Conservation (phyloP, 768 basidiomycete species). For the Pisolithus orientalis region DNA sequence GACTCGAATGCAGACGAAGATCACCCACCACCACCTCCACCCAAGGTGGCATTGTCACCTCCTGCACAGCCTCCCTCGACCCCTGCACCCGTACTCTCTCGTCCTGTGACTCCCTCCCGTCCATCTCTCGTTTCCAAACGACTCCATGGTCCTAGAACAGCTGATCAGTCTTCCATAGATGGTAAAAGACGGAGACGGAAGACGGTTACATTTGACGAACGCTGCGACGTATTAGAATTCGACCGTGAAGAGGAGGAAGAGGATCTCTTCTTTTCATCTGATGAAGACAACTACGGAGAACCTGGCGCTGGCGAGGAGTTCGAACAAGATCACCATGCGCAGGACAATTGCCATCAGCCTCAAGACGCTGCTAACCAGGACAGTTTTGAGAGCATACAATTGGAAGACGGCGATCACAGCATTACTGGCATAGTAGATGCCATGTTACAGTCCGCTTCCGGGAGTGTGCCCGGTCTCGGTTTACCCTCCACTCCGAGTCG, state of each 20-base stretch:
- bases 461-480: conserved; percentile 15
- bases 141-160: conserved; percentile 69
- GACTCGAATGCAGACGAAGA: conserved; percentile 21
- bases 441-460: conserved; percentile 42
- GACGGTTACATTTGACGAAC: conserved; percentile 74
- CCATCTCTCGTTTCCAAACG: conserved; percentile 67
- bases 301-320: conserved; percentile 7
- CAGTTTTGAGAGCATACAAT: conserved; percentile 37
- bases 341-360: background rate
- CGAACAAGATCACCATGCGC: conserved; percentile 12
- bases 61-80: conserved; percentile 23
- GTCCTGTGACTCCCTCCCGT: conserved; percentile 35
- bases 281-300: conserved; percentile 27
- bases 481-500: conserved; percentile 30
- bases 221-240: conserved; percentile 79
- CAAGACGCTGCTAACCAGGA: conserved; percentile 8
- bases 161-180: conserved; percentile 27
- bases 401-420: conserved; percentile 44
- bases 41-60: conserved; percentile 21
- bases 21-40: conserved; percentile 21
- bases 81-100: conserved; percentile 28
- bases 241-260: conserved; percentile 54
- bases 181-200: conserved; percentile 54
- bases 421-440: conserved; percentile 69
- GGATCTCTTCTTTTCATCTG: conserved; percentile 39